phyloP scores from a whole-genome alignment of 1,284 basidiomycete genomes.

The Inonotus obliquus region DNA sequence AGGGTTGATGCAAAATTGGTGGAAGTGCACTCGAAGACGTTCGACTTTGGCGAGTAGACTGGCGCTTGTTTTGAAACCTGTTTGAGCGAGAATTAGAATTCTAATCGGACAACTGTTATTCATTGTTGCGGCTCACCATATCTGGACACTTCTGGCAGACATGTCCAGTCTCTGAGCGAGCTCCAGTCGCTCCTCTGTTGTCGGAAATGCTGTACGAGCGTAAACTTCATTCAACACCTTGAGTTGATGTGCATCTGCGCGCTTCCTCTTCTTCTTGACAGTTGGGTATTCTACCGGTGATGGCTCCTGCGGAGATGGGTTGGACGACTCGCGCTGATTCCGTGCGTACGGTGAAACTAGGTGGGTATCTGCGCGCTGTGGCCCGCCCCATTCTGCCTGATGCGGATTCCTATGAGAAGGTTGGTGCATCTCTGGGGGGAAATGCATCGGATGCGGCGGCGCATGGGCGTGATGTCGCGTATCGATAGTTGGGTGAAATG shows the following conservation, averaged over 20 bases:
- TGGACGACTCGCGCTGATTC: constrained; percentile 6
- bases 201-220: constrained; percentile 74
- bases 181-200: constrained; percentile 75
- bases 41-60: constrained; percentile 72
- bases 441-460: constrained; percentile 9
- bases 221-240: constrained; percentile 78
- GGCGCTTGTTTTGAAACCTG: constrained; percentile 84
- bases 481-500: constrained; percentile 11
- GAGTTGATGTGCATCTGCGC: constrained; percentile 73
- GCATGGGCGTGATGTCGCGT: constrained; percentile 16
- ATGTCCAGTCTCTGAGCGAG: constrained; percentile 74
- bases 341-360: constrained; percentile 19
- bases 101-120: constrained; percentile 9
- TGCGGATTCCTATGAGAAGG: constrained; percentile 8
- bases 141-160: constrained; percentile 80
- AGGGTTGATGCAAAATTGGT: constrained; percentile 47
- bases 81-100: constrained; percentile 6
- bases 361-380: constrained; percentile 13
- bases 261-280: constrained; percentile 82
- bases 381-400: constrained; percentile 13
- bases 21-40: constrained; percentile 44
- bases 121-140: constrained; percentile 49
- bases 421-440: constrained; percentile 11
- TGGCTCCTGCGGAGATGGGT: constrained; percentile 29
- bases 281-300: constrained; percentile 49